Evolutionary conservation across 805 yeast species (phyloP).

Genomic region (Myxozyma geophila): DNA sequence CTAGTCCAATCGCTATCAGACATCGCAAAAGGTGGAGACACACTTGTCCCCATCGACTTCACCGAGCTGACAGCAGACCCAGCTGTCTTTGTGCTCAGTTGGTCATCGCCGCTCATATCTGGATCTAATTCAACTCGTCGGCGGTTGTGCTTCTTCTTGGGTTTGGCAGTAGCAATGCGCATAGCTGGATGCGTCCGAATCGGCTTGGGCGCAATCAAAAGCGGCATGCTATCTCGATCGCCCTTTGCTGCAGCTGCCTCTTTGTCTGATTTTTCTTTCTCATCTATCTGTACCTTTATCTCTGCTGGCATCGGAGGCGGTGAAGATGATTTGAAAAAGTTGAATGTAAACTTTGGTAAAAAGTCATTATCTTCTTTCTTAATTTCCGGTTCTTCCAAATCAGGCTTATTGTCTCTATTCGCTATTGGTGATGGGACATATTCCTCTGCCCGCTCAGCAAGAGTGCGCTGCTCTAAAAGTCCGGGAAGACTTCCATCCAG

Average conservation of each 20-base stretch:
- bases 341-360: conserved; percentile 25
- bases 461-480: conserved; percentile 37
- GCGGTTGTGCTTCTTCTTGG: conserved; percentile 10
- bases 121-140: conserved; percentile 31
- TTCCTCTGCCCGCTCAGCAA: conserved; percentile 34
- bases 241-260: background rate
- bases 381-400: background rate
- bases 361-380: conserved; percentile 9
- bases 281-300: background rate
- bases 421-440: conserved; percentile 22
- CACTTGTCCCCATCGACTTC: conserved; percentile 17
- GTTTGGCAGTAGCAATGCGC: conserved; percentile 19
- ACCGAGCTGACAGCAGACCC: conserved; percentile 22
- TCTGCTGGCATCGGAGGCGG: background rate
- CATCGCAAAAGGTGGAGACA: conserved; percentile 9
- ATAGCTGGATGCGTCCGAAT: conserved; percentile 20
- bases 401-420: background rate
- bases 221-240: conserved; percentile 7
- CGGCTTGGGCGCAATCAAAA: background rate
- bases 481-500: conserved; percentile 41
- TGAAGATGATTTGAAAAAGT: conserved; percentile 17
- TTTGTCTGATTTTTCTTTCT: background rate
- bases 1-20: conserved; percentile 32
- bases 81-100: conserved; percentile 17
- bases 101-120: conserved; percentile 25